These are phyloP conservation scores for Magnolia changhungtana DNA, from an alignment of 164 flowering plant genomes.

Conservation along the genomic window DNA sequence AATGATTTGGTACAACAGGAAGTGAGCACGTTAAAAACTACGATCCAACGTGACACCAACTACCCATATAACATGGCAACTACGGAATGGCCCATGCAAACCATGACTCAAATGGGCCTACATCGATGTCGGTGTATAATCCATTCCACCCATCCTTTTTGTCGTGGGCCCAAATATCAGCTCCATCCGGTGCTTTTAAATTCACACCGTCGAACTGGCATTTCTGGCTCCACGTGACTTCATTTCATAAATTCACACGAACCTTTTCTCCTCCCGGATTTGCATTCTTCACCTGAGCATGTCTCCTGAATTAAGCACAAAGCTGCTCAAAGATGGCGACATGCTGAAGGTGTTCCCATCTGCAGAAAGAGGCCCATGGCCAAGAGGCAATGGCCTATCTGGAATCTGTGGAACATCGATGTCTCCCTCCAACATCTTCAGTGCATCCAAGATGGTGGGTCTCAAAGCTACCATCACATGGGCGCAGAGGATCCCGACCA, in stretches of 20 bases:
- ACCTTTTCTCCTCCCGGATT: not conserved
- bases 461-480: conserved; percentile 87
- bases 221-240: not conserved
- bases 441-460: conserved; percentile 68
- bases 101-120: too few species aligned
- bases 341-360: conserved; percentile 41
- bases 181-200: too few species aligned
- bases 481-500: conserved; percentile 79
- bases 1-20: too few species aligned
- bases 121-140: too few species aligned
- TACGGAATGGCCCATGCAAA: too few species aligned
- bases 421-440: conserved; percentile 88
- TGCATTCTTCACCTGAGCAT: conserved; percentile 45
- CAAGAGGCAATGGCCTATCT: conserved; percentile 65
- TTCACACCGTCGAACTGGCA: too few species aligned
- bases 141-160: too few species aligned
- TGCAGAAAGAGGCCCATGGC: conserved; percentile 34
- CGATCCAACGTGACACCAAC: too few species aligned
- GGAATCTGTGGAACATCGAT: conserved; percentile 77
- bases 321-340: conserved; percentile 47
- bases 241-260: not conserved
- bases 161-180: too few species aligned
- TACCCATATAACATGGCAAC: too few species aligned
- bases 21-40: too few species aligned
- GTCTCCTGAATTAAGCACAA: conserved; percentile 32